These are phyloP conservation scores for Mycena capillaripes DNA, from an alignment of 768 basidiomycete species.

Conservation along the genomic window DNA sequence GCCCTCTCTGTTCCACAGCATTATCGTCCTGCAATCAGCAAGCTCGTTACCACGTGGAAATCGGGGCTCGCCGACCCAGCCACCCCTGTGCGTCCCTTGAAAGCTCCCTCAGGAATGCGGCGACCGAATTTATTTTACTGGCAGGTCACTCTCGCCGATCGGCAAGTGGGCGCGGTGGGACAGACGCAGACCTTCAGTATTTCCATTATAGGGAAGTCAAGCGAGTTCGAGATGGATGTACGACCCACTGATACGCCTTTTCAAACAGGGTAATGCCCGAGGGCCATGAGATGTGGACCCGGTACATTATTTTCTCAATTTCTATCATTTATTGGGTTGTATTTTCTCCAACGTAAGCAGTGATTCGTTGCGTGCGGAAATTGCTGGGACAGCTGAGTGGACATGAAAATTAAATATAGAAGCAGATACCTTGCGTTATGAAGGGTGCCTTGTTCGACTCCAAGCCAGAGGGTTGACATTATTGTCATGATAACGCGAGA, in stretches of 20 bases:
- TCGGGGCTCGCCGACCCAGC: conserved; percentile 4
- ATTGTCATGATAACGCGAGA: too few species aligned
- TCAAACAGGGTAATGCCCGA: conserved; percentile 9
- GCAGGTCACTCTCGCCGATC: conserved; percentile 8
- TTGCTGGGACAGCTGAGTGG: too few species aligned
- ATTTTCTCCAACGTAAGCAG: not conserved
- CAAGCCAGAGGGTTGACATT: too few species aligned
- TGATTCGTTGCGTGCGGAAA: not conserved
- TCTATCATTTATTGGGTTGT: not conserved
- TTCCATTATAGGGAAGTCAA: not conserved
- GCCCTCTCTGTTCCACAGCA: conserved; percentile 2
- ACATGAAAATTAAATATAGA: too few species aligned
- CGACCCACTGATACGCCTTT: not conserved
- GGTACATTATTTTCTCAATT: conserved; percentile 6
- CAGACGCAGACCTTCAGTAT: not conserved
- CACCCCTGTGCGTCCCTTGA: conserved; percentile 4
- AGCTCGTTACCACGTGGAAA: conserved; percentile 3
- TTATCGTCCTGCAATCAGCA: conserved; percentile 7
- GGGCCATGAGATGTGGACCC: not conserved
- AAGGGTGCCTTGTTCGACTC: too few species aligned
- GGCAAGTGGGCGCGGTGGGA: not conserved
- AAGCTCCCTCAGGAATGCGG: conserved; percentile 5
- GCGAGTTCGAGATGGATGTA: not conserved
- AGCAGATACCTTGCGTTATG: too few species aligned
- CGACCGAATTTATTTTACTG: conserved; percentile 2